These are phyloP conservation scores for Septoria petroselini DNA, from an alignment of 2,329 filamentous ascomycete genomes.

Conservation along the genomic window DNA sequence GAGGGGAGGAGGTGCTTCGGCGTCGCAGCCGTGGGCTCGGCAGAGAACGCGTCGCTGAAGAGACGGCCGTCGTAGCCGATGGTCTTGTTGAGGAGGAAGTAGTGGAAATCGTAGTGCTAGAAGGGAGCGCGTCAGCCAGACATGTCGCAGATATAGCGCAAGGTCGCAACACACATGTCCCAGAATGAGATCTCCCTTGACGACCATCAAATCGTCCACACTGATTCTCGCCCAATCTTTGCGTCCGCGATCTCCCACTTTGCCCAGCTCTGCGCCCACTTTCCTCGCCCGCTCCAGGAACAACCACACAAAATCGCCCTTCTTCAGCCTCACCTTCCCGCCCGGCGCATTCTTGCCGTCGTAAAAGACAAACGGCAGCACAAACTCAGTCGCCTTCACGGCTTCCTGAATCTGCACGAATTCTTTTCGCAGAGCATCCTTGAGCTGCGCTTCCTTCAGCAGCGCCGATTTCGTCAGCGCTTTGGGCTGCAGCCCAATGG, in stretches of 20 bases:
- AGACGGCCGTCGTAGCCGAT: slow-evolving; percentile 69
- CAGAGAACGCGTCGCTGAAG: slow-evolving; percentile 66
- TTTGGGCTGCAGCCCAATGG: slow-evolving; percentile 66
- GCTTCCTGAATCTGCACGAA: slow-evolving; percentile 79
- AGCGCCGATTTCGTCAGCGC: slow-evolving; percentile 72
- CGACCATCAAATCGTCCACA: slow-evolving; percentile 92
- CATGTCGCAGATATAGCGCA: neutral
- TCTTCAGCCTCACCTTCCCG: slow-evolving; percentile 80
- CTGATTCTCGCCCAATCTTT: slow-evolving; percentile 90
- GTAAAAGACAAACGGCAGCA: slow-evolving; percentile 94
- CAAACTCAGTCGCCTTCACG: slow-evolving; percentile 83
- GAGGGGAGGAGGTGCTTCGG: slow-evolving; percentile 33
- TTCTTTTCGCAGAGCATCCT: slow-evolving; percentile 71
- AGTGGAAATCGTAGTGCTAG: slow-evolving; percentile 96
- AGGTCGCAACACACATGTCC: slow-evolving; percentile 69
- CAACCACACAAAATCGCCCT: slow-evolving; percentile 89
- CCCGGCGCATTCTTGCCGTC: slow-evolving; percentile 88
- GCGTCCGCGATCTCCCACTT: slow-evolving; percentile 58
- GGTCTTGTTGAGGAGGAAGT: slow-evolving; percentile 88
- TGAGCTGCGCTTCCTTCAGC: slow-evolving; percentile 72
- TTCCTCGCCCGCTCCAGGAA: slow-evolving; percentile 90
- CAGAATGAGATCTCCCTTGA: slow-evolving; percentile 84
- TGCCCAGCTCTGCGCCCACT: slow-evolving; percentile 77
- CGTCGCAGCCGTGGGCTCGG: slow-evolving; percentile 48
- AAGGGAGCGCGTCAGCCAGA: slow-evolving; percentile 12